Conservation (phyloP, 1,284 basidiomycete genomes). For the Cutaneotrichosporon cyanovorans region DNA sequence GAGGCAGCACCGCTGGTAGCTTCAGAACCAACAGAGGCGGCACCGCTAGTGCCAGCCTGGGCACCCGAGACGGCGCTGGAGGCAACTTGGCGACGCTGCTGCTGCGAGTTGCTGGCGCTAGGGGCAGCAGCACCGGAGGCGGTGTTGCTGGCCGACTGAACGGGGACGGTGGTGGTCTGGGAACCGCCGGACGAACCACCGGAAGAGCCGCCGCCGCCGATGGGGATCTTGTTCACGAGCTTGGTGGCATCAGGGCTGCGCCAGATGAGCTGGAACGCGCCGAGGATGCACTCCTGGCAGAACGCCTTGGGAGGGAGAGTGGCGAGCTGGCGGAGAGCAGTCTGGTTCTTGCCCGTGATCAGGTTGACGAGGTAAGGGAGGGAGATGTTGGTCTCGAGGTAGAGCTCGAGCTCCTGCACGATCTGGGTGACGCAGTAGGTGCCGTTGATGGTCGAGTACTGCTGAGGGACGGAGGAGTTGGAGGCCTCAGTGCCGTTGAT, state of each 20-base stretch:
- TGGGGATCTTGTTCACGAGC: conserved; percentile 1
- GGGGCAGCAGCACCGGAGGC: too few relatives aligned
- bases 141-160: too few relatives aligned
- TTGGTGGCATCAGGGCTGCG: conserved; percentile 33
- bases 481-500: too few relatives aligned
- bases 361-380: conserved; percentile 25
- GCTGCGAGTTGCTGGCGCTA: too few relatives aligned
- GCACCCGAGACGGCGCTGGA: too few relatives aligned
- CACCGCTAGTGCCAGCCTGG: too few relatives aligned
- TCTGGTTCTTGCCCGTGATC: conserved; percentile 28
- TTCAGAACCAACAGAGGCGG: too few relatives aligned
- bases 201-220: too few relatives aligned
- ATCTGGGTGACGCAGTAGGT: conserved; percentile 38
- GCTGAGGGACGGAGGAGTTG: not conserved
- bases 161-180: too few relatives aligned
- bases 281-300: conserved; percentile 43
- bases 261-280: conserved; percentile 32
- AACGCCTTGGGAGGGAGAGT: conserved; percentile 24
- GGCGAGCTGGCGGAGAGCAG: conserved; percentile 19
- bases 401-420: conserved; percentile 28
- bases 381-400: conserved; percentile 37
- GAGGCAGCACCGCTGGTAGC: too few relatives aligned
- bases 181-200: too few relatives aligned
- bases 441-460: conserved; percentile 7
- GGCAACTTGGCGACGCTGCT: too few relatives aligned